phyloP scores from a whole-genome alignment of 805 yeast species.

The Metschnikowia lachancei region DNA sequence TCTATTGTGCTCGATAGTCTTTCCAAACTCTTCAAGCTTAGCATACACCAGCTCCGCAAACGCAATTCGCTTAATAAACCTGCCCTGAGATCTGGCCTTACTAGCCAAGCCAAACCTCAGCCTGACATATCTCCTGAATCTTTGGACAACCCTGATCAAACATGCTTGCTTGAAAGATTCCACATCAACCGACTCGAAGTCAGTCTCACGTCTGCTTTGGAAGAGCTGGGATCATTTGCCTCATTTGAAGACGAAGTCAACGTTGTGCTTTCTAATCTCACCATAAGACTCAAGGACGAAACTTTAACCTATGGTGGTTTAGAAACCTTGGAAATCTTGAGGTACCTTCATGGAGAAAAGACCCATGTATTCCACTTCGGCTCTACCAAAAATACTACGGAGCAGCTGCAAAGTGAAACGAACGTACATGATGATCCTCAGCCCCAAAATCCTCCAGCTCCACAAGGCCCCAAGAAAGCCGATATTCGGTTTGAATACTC shows the following conservation, averaged over 20 bases:
- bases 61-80: constrained; percentile 2
- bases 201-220: constrained; percentile 48
- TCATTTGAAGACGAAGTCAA: constrained; percentile 29
- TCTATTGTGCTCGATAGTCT: constrained; percentile 38
- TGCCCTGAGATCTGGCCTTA: not conserved
- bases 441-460: not conserved
- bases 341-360: constrained; percentile 18
- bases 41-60: constrained; percentile 29
- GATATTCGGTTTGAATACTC: constrained; percentile 55
- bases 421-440: not conserved
- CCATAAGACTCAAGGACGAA: constrained; percentile 43
- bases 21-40: constrained; percentile 34
- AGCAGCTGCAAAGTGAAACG: not conserved
- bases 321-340: constrained; percentile 28
- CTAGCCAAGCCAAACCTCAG: no score
- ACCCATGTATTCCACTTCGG: constrained; percentile 28
- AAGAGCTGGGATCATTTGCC: constrained; percentile 39
- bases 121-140: no score
- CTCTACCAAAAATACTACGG: not conserved
- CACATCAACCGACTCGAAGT: constrained; percentile 37
- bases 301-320: constrained; percentile 49
- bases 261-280: constrained; percentile 27
- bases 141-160: no score
- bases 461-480: constrained; percentile 27
- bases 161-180: constrained; percentile 35